Conservation (phyloP, 768 basidiomycete genomes). For the Chalciporus sphaerocephalus region DNA sequence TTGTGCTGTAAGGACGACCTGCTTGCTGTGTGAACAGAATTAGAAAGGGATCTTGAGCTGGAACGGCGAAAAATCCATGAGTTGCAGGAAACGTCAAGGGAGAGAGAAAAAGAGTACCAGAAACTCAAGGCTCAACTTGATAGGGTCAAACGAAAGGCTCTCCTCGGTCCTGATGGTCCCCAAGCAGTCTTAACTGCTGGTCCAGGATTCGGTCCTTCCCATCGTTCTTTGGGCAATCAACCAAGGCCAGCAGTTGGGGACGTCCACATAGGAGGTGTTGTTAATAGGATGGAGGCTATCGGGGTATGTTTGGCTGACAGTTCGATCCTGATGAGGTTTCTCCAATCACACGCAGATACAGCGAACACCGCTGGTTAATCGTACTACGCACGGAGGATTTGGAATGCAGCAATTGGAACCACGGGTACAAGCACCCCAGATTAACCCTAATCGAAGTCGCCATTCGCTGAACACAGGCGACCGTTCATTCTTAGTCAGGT, state of each 20-base stretch:
- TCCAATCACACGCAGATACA: constrained; percentile 48
- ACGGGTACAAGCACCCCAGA: constrained; percentile 31
- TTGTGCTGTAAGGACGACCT: neutral
- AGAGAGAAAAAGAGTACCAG: constrained; percentile 83
- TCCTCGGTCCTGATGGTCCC: constrained; percentile 47
- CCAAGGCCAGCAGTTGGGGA: constrained; percentile 19
- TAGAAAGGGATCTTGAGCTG: constrained; percentile 76
- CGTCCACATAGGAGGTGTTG: constrained; percentile 50
- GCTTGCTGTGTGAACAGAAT: constrained; percentile 40
- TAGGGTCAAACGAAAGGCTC: constrained; percentile 75
- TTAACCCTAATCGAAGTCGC: constrained; percentile 32
- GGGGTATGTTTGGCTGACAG: constrained; percentile 40
- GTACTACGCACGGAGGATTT: constrained; percentile 34
- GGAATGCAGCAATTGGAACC: constrained; percentile 31
- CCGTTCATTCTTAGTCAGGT: constrained; percentile 41
- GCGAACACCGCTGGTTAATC: constrained; percentile 60
- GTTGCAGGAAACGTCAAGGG: constrained; percentile 66
- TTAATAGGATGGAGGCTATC: constrained; percentile 62
- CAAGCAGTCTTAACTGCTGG: constrained; percentile 15
- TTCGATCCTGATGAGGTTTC: neutral
- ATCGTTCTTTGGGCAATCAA: constrained; percentile 17
- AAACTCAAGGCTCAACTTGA: constrained; percentile 81
- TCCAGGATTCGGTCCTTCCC: constrained; percentile 14
- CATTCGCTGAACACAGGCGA: constrained; percentile 41
- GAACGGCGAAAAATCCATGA: constrained; percentile 74